Conservation (phyloP, 768 basidiomycete species). For the Kwoniella europaea region DNA sequence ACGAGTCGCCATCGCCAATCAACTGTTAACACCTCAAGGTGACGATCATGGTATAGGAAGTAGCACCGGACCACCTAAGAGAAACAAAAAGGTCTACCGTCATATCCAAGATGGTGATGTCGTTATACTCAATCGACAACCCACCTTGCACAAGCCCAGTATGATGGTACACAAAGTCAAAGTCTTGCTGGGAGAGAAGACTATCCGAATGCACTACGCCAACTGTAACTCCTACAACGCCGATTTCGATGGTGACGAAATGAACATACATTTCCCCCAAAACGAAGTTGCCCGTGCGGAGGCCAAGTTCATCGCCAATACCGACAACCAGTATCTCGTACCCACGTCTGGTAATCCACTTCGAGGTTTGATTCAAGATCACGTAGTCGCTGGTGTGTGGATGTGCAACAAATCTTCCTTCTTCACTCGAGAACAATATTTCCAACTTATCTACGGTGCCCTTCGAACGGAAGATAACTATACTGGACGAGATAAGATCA, state of each 20-base stretch:
- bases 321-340: constrained; percentile 97
- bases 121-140: constrained; percentile 94
- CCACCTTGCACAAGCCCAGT: constrained; percentile 96
- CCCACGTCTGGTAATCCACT: constrained; percentile 97
- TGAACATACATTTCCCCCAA: constrained; percentile 99
- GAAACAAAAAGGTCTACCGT: constrained; percentile 96
- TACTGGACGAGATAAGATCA: constrained; percentile 66
- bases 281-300: constrained; percentile 94
- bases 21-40: constrained; percentile 81
- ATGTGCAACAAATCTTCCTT: constrained; percentile 96
- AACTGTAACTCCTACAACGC: constrained; percentile 99
- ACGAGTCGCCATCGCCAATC: constrained; percentile 92
- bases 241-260: constrained; percentile 96
- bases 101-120: constrained; percentile 95
- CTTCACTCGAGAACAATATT: constrained; percentile 93
- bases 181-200: constrained; percentile 93
- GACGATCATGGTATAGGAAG: constrained; percentile 64
- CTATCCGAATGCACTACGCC: constrained; percentile 99
- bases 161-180: constrained; percentile 99
- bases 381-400: constrained; percentile 98
- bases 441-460: constrained; percentile 92
- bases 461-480: constrained; percentile 82
- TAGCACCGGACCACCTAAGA: constrained; percentile 67
- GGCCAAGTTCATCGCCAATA: constrained; percentile 91
- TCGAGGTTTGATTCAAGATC: constrained; percentile 97